Conservation (phyloP, 148 eudicot species). For the Diospyros kaki region DNA sequence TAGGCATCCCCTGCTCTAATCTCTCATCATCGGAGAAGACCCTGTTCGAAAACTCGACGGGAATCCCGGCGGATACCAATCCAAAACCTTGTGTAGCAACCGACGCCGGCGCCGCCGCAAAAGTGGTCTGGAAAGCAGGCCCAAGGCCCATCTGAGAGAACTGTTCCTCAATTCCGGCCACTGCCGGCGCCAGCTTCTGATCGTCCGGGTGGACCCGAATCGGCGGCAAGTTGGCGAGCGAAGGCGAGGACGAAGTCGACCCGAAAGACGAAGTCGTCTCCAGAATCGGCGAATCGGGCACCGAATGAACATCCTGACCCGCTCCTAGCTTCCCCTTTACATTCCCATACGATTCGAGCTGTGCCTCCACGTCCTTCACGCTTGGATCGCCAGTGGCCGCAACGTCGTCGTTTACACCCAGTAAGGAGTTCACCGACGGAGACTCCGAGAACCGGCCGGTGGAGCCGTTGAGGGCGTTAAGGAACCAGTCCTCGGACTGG, state of each 20-base stretch:
- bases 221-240: constrained; percentile 65
- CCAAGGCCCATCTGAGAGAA: constrained; percentile 17
- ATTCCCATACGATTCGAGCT: constrained; percentile 7
- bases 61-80: neutral
- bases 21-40: constrained; percentile 18
- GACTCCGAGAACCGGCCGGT: constrained; percentile 51
- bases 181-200: constrained; percentile 15
- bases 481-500: constrained; percentile 76
- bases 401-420: constrained; percentile 55
- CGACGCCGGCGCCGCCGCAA: neutral
- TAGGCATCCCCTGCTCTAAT: constrained; percentile 16
- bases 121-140: neutral
- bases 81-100: neutral
- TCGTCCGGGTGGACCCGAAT: constrained; percentile 65
- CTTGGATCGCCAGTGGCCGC: constrained; percentile 13
- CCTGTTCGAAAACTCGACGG: constrained; percentile 11
- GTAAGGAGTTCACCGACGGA: constrained; percentile 49
- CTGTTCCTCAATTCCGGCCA: constrained; percentile 23
- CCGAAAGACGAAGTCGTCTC: constrained; percentile 76
- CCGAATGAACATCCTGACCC: constrained; percentile 59
- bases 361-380: constrained; percentile 17
- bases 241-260: constrained; percentile 58
- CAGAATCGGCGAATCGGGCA: constrained; percentile 70
- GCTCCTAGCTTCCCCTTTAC: constrained; percentile 16
- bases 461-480: constrained; percentile 56